A percentile compares a stretch with the other conserved stretches of the same genome.
phyloP scores from a whole-genome alignment of 129 eudicot genomes.

The Apium graveolens region DNA sequence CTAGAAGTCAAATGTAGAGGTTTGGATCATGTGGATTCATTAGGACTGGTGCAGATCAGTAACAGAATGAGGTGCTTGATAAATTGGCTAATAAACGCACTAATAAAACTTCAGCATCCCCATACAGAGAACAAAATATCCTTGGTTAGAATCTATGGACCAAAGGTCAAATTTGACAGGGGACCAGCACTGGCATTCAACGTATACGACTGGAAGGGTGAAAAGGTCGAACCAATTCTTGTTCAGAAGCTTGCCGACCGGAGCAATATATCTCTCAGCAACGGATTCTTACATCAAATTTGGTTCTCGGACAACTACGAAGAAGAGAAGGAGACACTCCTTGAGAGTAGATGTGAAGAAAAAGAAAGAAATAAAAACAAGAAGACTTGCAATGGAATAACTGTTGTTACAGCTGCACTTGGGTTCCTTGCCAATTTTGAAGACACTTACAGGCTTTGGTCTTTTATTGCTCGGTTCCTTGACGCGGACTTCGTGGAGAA shows the following conservation, averaged over 20 bases:
- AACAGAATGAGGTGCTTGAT: conserved; percentile 10
- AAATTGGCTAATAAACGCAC: conserved; percentile 8
- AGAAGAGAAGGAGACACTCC: conserved; percentile 2
- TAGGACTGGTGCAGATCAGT: conserved; percentile 7
- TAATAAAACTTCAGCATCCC: conserved; percentile 8
- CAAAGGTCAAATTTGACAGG: conserved; percentile 13
- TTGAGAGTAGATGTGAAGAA: conserved; percentile 9
- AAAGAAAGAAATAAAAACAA: neutral
- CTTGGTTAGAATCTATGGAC: conserved; percentile 11
- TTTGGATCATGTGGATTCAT: conserved; percentile 14
- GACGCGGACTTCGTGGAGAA: conserved; percentile 13
- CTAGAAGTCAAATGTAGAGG: conserved; percentile 7
- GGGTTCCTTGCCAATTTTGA: conserved; percentile 8
- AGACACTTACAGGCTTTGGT: conserved; percentile 10
- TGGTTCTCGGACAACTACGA: conserved; percentile 6
- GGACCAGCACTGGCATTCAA: conserved; percentile 9
- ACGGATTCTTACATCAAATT: conserved; percentile 6
- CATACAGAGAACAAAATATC: conserved; percentile 8
- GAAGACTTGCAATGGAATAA: conserved; percentile 4
- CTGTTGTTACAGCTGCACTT: conserved; percentile 8
- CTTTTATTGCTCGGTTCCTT: conserved; percentile 11
- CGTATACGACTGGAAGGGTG: conserved; percentile 12
- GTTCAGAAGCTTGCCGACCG: conserved; percentile 12
- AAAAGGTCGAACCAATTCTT: conserved; percentile 7
- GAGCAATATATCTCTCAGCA: conserved; percentile 11